Evolutionary conservation across 2,329 filamentous ascomycete species (phyloP).

Genomic region (Pyrenophora teres): DNA sequence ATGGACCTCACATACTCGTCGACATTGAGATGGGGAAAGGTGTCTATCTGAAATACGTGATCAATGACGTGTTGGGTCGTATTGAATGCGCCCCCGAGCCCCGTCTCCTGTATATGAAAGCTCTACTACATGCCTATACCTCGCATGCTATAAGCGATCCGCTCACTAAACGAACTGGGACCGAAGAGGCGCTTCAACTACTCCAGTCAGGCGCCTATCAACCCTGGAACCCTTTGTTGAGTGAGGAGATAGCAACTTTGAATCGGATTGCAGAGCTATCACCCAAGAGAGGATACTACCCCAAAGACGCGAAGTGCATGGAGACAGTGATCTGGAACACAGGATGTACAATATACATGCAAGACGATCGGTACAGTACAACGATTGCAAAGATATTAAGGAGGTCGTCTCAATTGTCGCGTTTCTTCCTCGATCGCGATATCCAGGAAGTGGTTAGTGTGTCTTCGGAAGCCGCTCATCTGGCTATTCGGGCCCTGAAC

Average conservation of each 20-base stretch:
- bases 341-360: slow-evolving; percentile 27
- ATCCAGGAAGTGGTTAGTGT: background rate
- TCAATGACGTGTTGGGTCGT: slow-evolving; percentile 61
- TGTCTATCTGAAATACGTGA: slow-evolving; percentile 56
- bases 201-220: slow-evolving; percentile 58
- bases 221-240: slow-evolving; percentile 33
- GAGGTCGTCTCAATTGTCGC: slow-evolving; percentile 16
- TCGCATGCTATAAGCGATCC: slow-evolving; percentile 62
- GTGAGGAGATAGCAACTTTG: slow-evolving; percentile 7
- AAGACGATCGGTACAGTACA: slow-evolving; percentile 38
- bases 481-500: slow-evolving; percentile 23
- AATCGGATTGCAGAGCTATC: slow-evolving; percentile 42
- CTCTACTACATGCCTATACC: slow-evolving; percentile 64
- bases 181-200: slow-evolving; percentile 61
- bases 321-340: slow-evolving; percentile 40
- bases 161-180: slow-evolving; percentile 63
- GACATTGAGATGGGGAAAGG: slow-evolving; percentile 40
- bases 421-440: slow-evolving; percentile 1
- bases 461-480: slow-evolving; percentile 13
- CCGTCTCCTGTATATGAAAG: slow-evolving; percentile 60
- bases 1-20: slow-evolving; percentile 51
- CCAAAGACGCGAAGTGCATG: slow-evolving; percentile 31
- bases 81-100: slow-evolving; percentile 64
- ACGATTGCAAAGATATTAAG: slow-evolving; percentile 20
- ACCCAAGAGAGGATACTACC: slow-evolving; percentile 44